Conservation (phyloP, 371 early-diverging fungal genomes). For the Mortierella sp. region DNA sequence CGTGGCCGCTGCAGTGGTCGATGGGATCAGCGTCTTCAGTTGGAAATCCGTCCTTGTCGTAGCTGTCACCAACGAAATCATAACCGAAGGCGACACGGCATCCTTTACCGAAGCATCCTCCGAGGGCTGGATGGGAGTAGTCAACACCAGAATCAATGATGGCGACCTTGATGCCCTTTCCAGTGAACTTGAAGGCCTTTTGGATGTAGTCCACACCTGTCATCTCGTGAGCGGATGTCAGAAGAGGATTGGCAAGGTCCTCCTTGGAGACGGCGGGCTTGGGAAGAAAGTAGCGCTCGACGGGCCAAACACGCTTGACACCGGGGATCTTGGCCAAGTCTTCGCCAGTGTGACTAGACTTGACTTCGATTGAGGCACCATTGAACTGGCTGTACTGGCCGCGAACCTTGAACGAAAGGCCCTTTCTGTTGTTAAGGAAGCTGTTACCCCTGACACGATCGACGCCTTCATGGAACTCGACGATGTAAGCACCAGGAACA, state of each 20-base stretch:
- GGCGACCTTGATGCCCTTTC: conserved; percentile 77
- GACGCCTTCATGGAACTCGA: conserved; percentile 55
- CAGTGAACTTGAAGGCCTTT: conserved; percentile 58
- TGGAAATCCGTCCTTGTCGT: conserved; percentile 14
- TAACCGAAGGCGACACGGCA: conserved; percentile 72
- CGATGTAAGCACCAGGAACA: conserved; percentile 57
- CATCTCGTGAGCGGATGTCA: conserved; percentile 60
- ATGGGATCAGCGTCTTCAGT: conserved; percentile 52
- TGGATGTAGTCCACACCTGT: conserved; percentile 71
- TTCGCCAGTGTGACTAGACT: conserved; percentile 29
- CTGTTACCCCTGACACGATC: conserved; percentile 37
- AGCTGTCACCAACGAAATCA: conserved; percentile 69
- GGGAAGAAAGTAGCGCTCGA: conserved; percentile 26
- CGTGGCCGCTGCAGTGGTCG: conserved; percentile 55
- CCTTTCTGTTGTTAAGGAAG: conserved; percentile 31
- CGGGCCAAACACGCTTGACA: conserved; percentile 47
- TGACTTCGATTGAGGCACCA: conserved; percentile 42
- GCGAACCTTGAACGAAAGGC: conserved; percentile 36
- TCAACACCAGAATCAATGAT: conserved; percentile 66
- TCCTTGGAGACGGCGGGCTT: conserved; percentile 19
- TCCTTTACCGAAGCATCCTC: conserved; percentile 73
- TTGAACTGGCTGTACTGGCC: conserved; percentile 37
- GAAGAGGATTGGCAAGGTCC: conserved; percentile 11
- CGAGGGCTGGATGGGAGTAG: conserved; percentile 77
- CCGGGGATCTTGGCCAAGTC: conserved; percentile 36